These are phyloP conservation scores for Prototheca wickerhamii DNA, from an alignment of 163 green algal species.

Conservation along the genomic window DNA sequence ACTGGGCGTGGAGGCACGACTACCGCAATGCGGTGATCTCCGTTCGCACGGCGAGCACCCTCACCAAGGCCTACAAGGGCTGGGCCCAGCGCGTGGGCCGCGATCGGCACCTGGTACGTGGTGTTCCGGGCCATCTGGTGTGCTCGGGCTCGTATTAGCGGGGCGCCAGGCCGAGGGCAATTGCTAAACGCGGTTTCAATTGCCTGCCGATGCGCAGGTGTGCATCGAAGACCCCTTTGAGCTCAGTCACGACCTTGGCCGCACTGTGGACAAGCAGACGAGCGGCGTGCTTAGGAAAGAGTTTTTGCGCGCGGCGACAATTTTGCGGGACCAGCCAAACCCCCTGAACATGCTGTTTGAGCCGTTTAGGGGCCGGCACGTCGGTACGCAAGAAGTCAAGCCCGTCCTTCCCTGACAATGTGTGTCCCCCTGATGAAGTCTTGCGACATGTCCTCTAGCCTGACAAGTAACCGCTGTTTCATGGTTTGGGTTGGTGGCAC, in stretches of 20 bases:
- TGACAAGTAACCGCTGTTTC: no score
- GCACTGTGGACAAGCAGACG: constrained; percentile 70
- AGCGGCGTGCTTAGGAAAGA: constrained; percentile 63
- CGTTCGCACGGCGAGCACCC: constrained; percentile 47
- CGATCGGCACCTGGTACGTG: constrained; percentile 83
- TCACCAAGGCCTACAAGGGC: constrained; percentile 68
- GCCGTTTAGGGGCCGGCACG: constrained; percentile 10
- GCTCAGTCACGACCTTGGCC: constrained; percentile 79
- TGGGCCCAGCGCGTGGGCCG: constrained; percentile 80
- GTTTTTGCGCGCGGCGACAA: constrained; percentile 64
- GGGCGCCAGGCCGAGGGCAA: no score
- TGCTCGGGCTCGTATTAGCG: no score
- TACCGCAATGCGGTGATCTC: constrained; percentile 69
- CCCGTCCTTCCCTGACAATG: no score
- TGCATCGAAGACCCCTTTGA: constrained; percentile 80
- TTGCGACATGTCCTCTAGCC: no score
- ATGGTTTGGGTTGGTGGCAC: no score
- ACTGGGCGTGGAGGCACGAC: constrained; percentile 86
- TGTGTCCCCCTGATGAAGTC: no score
- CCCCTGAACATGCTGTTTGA: constrained; percentile 57
- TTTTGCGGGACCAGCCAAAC: constrained; percentile 48
- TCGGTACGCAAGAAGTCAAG: no score
- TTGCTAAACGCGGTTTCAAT: no score
- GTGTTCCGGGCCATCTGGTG: constrained; percentile 21
- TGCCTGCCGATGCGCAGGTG: no score